These are phyloP conservation scores for Rhodamnia argentea DNA, from an alignment of 345 rosid species.

Conservation along the genomic window DNA sequence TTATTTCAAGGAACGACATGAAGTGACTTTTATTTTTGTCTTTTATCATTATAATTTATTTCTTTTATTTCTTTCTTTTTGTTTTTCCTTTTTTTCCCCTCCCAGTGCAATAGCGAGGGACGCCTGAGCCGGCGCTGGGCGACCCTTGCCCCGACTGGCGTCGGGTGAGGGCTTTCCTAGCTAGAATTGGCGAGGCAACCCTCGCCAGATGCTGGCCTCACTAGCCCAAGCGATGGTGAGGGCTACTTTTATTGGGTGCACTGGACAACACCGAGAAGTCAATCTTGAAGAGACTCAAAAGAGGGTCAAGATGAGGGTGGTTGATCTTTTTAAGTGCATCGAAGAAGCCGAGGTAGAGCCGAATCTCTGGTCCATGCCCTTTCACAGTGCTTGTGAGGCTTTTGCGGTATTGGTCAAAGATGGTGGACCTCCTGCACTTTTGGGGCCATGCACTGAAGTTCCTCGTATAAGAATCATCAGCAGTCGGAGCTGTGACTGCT, in stretches of 20 bases:
- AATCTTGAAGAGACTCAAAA: slow-evolving; percentile 30
- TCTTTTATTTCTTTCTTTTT: too few species aligned
- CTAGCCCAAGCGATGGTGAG: too few species aligned
- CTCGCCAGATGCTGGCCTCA: too few species aligned
- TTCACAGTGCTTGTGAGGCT: slow-evolving; percentile 47
- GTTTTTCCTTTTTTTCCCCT: too few species aligned
- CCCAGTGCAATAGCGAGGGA: too few species aligned
- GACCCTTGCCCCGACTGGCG: too few species aligned
- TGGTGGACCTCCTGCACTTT: slow-evolving; percentile 57
- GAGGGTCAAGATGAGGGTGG: slow-evolving; percentile 31
- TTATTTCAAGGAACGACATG: too few species aligned
- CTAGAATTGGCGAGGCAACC: too few species aligned
- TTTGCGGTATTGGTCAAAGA: slow-evolving; percentile 32
- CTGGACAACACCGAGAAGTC: slow-evolving; percentile 13
- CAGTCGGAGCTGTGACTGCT: slow-evolving; percentile 2
- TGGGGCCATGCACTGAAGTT: slow-evolving; percentile 26
- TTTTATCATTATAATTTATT: too few species aligned
- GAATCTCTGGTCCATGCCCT: slow-evolving; percentile 74
- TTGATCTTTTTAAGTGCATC: slow-evolving; percentile 36
- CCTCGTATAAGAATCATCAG: slow-evolving; percentile 31
- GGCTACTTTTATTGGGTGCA: not conserved
- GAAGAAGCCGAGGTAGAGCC: slow-evolving; percentile 85
- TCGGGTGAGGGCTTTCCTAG: too few species aligned
- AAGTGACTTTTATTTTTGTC: too few species aligned
- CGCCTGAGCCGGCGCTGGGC: too few species aligned